Conservation (phyloP, 2,329 filamentous ascomycete genomes). For the Balansia obtecta region DNA sequence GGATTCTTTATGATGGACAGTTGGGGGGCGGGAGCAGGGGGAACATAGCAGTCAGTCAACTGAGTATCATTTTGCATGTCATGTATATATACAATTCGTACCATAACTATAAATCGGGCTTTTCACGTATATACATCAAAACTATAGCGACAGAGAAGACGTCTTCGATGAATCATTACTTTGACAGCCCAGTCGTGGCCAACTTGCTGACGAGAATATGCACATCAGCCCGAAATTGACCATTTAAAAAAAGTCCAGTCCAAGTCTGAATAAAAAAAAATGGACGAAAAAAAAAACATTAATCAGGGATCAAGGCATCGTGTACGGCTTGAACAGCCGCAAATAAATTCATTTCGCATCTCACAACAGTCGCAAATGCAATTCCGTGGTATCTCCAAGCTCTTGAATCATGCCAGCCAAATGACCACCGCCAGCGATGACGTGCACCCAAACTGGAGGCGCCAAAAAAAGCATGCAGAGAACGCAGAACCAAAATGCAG, state of each 20-base stretch:
- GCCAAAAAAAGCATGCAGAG: conserved; percentile 3
- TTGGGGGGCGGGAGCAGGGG: no score
- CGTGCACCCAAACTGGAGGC: not conserved
- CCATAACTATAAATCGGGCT: not conserved
- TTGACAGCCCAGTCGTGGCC: not conserved
- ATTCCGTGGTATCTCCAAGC: conserved; percentile 12
- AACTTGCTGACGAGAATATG: not conserved
- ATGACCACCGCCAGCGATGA: conserved; percentile 6
- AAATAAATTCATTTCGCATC: not conserved
- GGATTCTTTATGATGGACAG: not conserved
- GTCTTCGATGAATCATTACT: not conserved
- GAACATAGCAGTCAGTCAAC: not conserved
- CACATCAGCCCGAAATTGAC: not conserved
- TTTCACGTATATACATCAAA: not conserved
- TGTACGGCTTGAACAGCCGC: not conserved
- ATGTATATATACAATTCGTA: not conserved
- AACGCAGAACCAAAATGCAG: not conserved
- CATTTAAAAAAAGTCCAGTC: not conserved
- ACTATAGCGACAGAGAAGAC: not conserved
- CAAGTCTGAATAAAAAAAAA: not conserved
- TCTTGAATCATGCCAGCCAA: conserved; percentile 7
- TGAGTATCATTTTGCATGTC: no score
- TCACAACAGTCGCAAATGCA: conserved; percentile 5
- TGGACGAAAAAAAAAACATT: not conserved
- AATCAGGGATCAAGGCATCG: not conserved